Base-by-base conservation (phyloP, 73 alveolate species). In the Uronychia setigera region DNA sequence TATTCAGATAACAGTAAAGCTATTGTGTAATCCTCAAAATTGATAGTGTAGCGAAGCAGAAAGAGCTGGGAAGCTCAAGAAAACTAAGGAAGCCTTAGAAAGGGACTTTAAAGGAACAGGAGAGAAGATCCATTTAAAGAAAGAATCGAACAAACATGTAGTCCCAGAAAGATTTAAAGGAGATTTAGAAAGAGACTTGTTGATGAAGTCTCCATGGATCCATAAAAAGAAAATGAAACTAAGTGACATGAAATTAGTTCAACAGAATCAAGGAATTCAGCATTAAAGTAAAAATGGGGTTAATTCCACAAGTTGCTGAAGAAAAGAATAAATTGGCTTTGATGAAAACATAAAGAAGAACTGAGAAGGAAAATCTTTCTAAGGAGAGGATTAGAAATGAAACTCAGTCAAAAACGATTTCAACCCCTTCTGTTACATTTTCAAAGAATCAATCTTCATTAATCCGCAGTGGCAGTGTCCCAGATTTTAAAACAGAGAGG, bases 1-100 rank as follows among this genome's bases (percentile, higher is more conserved):
- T 60, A 5, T 13, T 60, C 83, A 32, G 28, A 59, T 5, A 46
- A 19, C 67, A 46, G 67, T 46, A 11, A 5, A 46, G 67, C 19
- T 19, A 46, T 46, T 46, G 19, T 5, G 67, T 46, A 46, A 19
- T 5, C 19, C 67, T 46, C n/a, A n/a, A n/a, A n/a, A 46, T 46
- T 19, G n/a, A 11, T 46, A 46, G n/a, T 46, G 67, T 19, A 46
- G 67, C n/a, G 67, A 46, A 46, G 67, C 67, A 11, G 67, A 46
- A 19, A 46, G 19, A 35, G 89, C 46, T 34, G 67, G 25, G 19
- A 67, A 26, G 35, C 28, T 0, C 76, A 31, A 26, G 67, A 82
- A 29, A 60, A 82, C 31, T 9, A 59, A 27, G 89, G 78, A 82
- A 30, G 33, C 30, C 19, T 82, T 31, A 35, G 31, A 67, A 29